Base-by-base conservation (phyloP, 257 asterid species). In the Primulina huaijiensis region DNA sequence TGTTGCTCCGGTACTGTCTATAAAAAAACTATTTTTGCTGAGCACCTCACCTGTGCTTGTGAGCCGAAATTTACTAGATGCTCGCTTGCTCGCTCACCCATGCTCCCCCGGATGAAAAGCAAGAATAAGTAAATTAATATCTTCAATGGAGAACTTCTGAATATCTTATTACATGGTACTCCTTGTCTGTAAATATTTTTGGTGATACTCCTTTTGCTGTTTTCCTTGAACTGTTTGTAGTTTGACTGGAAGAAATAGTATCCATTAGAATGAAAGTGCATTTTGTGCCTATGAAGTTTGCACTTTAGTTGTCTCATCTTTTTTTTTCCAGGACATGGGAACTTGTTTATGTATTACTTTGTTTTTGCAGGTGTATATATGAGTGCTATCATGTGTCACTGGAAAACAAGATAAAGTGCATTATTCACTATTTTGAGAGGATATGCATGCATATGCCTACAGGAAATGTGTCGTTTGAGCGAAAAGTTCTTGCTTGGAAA, bases 391-490 rank as follows among this genome's bases (percentile, higher is more conserved):
- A 73, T 35, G 79, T 70, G 80, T 71, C 75, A 58, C 87, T 77
- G 75, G 93, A 90, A 79, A 83, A 83, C 77, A 90, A 92, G 80
- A 77, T 92, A 72, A 92, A 82, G 80, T 92, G 97, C 79, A 84
- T 92, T 60, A 58, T 87, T 73, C 97, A 92, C 75, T 92, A 92
- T 76, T 90, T 92, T 82, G 87, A 81, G 83, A 90, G 78, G 83
- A 81, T 90, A 72, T 82, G 81, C 78, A 74, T 80, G 43, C 69
- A 72, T 53, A 82, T 86, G 85, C 92, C 93, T 19, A 16, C 8
- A 37, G 97, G 96, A 58, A 79, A 82, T 73, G 89, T 92, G 68
- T 90, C 98, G 38, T 92, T 85, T 78, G 93, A 92, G 87, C 78
- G 98, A 20, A 92, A 88, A 75, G 92, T 92, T 79, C 93, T 90